A percentile compares a stretch with the other conserved stretches of the same genome.
phyloP scores from a whole-genome alignment of 306 rosid genomes.

The Myrica gale region DNA sequence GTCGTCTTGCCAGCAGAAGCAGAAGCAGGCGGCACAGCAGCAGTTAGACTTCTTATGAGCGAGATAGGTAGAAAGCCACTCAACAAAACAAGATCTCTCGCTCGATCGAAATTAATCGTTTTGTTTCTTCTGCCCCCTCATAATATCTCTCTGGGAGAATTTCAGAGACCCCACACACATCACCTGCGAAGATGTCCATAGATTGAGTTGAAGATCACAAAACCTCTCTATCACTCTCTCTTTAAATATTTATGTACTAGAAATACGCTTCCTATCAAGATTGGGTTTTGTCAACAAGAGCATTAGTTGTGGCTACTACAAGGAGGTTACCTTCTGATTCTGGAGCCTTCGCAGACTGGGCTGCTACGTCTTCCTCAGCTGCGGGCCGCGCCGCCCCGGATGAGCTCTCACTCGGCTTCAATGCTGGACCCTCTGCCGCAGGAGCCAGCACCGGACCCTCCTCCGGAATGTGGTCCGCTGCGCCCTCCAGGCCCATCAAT shows the following conservation, averaged over 20 bases:
- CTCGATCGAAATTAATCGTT: not conserved
- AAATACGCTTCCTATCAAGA: not conserved
- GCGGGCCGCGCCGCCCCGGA: conserved; percentile 47
- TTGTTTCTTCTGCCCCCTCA: conserved; percentile 8
- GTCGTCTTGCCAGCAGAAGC: conserved; percentile 36
- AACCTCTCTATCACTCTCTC: conserved; percentile 7
- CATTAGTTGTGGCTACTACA: conserved; percentile 96
- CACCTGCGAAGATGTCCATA: conserved; percentile 36
- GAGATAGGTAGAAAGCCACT: conserved; percentile 8
- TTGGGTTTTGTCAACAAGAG: conserved; percentile 15
- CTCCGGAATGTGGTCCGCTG: conserved; percentile 45
- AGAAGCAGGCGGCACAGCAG: conserved; percentile 14
- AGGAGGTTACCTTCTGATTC: conserved; percentile 90
- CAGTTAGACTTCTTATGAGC: not conserved
- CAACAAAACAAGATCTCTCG: conserved; percentile 19
- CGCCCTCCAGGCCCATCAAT: conserved; percentile 41
- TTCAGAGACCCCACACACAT: conserved; percentile 63
- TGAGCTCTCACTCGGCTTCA: conserved; percentile 89
- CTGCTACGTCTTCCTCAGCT: conserved; percentile 48
- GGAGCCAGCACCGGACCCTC: conserved; percentile 45
- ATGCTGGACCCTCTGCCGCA: conserved; percentile 61
- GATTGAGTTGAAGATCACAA: conserved; percentile 27
- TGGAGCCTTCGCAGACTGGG: conserved; percentile 96
- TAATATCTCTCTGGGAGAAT: conserved; percentile 39
- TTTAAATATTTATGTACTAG: not conserved